Evolutionary conservation across 2,329 filamentous ascomycete species (phyloP).

Genomic region (Beauveria scarabaeidicola): DNA sequence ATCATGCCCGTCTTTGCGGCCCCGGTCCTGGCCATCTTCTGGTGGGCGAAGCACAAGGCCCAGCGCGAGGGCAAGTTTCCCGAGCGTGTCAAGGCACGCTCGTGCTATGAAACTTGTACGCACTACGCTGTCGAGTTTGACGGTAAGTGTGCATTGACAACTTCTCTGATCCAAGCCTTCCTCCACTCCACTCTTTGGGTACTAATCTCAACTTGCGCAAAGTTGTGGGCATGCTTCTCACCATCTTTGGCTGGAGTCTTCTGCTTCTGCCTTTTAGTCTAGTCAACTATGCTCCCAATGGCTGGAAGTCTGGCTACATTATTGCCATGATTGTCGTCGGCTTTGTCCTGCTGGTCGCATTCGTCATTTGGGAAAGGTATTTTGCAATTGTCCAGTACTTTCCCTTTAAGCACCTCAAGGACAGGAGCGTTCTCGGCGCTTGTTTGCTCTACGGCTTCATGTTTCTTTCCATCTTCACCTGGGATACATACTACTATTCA

Average conservation of each 20-base stretch:
- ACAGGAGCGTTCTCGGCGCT: conserved; percentile 40
- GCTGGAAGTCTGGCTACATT: conserved; percentile 35
- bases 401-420: conserved; percentile 40
- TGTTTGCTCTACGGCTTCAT: conserved; percentile 32
- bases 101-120: conserved; percentile 34
- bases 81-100: conserved; percentile 35
- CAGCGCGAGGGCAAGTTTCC: conserved; percentile 39
- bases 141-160: conserved; percentile 21
- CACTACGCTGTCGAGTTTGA: conserved; percentile 54
- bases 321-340: conserved; percentile 44
- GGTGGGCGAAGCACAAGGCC: conserved; percentile 36
- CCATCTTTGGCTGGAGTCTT: conserved; percentile 42
- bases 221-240: conserved; percentile 42
- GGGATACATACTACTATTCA: conserved; percentile 43
- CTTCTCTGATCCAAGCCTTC: neutral
- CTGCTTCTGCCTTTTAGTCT: conserved; percentile 45
- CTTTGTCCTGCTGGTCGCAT: conserved; percentile 35
- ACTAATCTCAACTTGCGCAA: conserved; percentile 7
- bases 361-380: conserved; percentile 49
- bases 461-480: conserved; percentile 33
- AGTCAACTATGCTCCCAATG: conserved; percentile 23
- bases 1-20: conserved; percentile 43
- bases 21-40: conserved; percentile 28
- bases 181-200: neutral
- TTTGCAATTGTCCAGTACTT: conserved; percentile 50